A percentile compares a stretch with the other conserved stretches of the same genome.
Conservation (phyloP, 768 basidiomycete species). For the Clitopilus passeckerianus region DNA sequence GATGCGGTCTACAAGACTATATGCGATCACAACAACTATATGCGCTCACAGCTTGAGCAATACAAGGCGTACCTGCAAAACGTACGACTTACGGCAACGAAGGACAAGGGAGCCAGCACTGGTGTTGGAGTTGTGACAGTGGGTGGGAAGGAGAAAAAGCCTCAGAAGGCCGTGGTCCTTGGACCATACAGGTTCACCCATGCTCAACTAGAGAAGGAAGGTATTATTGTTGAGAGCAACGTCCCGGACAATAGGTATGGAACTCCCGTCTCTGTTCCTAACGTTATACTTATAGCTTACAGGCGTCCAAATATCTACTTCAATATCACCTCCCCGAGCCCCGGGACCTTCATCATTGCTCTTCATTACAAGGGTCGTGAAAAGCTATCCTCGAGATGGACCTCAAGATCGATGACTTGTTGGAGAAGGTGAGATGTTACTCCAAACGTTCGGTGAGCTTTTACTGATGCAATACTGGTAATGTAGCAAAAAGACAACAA, state of each 20-base stretch:
- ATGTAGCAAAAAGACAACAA: conserved; percentile 98
- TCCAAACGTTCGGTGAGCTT: not conserved
- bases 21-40: conserved; percentile 97
- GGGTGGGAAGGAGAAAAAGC: conserved; percentile 97
- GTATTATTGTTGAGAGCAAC: conserved; percentile 98
- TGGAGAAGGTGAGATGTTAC: conserved; percentile 76
- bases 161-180: conserved; percentile 74
- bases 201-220: conserved; percentile 97
- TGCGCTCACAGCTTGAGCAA: conserved; percentile 94
- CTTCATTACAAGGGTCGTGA: conserved; percentile 98
- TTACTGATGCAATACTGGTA: conserved; percentile 2
- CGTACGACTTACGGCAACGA: conserved; percentile 83
- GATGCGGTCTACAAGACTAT: conserved; percentile 99
- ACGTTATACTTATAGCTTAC: not conserved
- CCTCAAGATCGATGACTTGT: conserved; percentile 94
- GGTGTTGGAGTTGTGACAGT: conserved; percentile 95
- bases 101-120: conserved; percentile 82
- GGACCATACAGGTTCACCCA: conserved; percentile 98
- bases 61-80: conserved; percentile 99
- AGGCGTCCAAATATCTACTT: conserved; percentile 99
- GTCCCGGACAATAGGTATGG: conserved; percentile 94
- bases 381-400: conserved; percentile 99
- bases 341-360: conserved; percentile 98
- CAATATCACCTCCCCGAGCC: conserved; percentile 96
- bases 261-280: not conserved